These are phyloP conservation scores for Neurospora sp. DNA, from an alignment of 495 filamentous ascomycete genomes.

Conservation along the genomic window DNA sequence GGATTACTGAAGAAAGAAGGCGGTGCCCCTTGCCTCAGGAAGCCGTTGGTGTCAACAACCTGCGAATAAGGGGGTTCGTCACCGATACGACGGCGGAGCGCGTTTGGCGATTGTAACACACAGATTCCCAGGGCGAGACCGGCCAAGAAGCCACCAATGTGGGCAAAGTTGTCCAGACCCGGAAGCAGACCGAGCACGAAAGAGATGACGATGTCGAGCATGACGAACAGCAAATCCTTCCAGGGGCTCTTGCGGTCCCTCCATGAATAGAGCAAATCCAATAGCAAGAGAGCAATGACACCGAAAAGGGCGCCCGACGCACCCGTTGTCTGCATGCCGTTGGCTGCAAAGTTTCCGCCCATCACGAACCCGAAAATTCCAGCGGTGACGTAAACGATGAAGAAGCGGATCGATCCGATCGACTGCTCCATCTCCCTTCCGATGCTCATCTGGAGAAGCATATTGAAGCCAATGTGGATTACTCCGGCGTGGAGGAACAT, in stretches of 20 bases:
- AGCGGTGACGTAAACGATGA: conserved; percentile 75
- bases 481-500: conserved; percentile 93
- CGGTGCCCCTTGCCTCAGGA: conserved; percentile 31
- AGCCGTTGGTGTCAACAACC: conserved; percentile 26
- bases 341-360: conserved; percentile 83
- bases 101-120: conserved; percentile 75
- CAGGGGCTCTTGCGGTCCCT: conserved; percentile 58
- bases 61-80: conserved; percentile 44
- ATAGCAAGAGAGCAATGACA: conserved; percentile 72
- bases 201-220: conserved; percentile 74
- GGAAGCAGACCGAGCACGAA: conserved; percentile 90
- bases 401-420: conserved; percentile 78
- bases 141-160: conserved; percentile 94
- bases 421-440: conserved; percentile 82
- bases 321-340: conserved; percentile 70
- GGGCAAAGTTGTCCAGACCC: conserved; percentile 91
- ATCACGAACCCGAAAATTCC: conserved; percentile 96
- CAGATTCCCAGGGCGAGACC: conserved; percentile 79
- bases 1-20: conserved; percentile 57
- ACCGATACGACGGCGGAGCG: conserved; percentile 65
- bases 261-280: conserved; percentile 93
- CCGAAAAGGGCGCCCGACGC: conserved; percentile 88
- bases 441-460: conserved; percentile 78
- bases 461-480: conserved; percentile 90
- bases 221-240: conserved; percentile 73